Evolutionary conservation across 768 basidiomycete genomes (phyloP).

Genomic region (Rhodotorula toruloides): DNA sequence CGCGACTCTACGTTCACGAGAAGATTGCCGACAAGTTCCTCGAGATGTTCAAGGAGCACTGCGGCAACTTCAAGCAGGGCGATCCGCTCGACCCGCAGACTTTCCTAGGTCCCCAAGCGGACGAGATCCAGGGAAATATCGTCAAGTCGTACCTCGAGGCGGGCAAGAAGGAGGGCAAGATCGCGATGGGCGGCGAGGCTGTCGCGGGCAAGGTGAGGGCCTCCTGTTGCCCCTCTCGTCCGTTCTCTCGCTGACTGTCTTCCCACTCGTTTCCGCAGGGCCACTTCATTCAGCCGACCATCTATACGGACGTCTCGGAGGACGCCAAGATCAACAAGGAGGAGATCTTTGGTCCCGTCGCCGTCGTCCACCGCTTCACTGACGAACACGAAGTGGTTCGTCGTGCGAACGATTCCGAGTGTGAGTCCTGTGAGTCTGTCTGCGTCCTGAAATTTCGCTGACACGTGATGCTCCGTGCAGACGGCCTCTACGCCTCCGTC

Average conservation of each 20-base stretch:
- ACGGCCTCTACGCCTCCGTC: slow-evolving; percentile 58
- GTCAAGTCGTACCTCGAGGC: slow-evolving; percentile 60
- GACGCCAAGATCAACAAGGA: slow-evolving; percentile 65
- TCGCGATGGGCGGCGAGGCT: slow-evolving; percentile 52
- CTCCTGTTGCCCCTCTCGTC: background rate
- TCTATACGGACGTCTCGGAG: slow-evolving; percentile 62
- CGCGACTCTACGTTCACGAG: slow-evolving; percentile 62
- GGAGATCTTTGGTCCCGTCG: slow-evolving; percentile 51
- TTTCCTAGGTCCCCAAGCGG: slow-evolving; percentile 56
- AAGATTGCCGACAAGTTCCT: slow-evolving; percentile 69
- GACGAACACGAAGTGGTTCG: slow-evolving; percentile 48
- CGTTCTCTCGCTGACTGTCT: background rate
- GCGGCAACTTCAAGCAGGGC: slow-evolving; percentile 59
- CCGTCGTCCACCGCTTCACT: slow-evolving; percentile 67
- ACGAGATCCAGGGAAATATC: slow-evolving; percentile 61
- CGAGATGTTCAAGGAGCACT: slow-evolving; percentile 54
- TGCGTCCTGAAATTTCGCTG: background rate
- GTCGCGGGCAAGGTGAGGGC: slow-evolving; percentile 51
- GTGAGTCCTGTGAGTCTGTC: background rate
- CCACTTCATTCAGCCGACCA: slow-evolving; percentile 68
- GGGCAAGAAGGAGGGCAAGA: slow-evolving; percentile 61
- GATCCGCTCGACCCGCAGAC: slow-evolving; percentile 19
- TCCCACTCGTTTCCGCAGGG: slow-evolving; percentile 46
- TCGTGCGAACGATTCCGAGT: slow-evolving; percentile 68
- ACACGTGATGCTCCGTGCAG: background rate